Base-by-base conservation (phyloP, 2,329 filamentous ascomycete species). In the Coleophoma cylindrospora region DNA sequence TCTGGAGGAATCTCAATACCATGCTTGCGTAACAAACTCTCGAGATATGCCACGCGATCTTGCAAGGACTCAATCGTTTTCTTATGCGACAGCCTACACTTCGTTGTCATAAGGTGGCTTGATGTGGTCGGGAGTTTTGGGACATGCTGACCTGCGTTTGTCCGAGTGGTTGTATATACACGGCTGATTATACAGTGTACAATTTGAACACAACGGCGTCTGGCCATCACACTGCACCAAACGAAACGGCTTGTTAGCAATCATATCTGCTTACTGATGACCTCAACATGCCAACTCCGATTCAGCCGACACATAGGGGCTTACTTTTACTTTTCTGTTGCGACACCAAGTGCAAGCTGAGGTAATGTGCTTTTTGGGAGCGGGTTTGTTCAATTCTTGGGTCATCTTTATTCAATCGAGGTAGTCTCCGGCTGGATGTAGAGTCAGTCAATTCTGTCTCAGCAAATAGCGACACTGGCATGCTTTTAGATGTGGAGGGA, bases 301-400 rank as follows among this genome's bases (percentile, higher is more conserved):
- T 6, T 15, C 15, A 17, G 15, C 36, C 13, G 36, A 38, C 36
- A 38, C 19, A 7, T 3, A 34, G n/a, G 21, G 19, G 21, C 45
- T 47, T 37, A 40, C 45, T 17, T 47, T 47, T n/a, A 47, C 34
- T 40, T 47, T 47, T 8, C 45, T 11, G 34, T 47, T 17, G 10
- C 45, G 45, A 38, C 45, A 47, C 34, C 34, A 47, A 14, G 45
- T 47, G 27, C 45, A 47, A 8, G 45, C 45, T 10, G 45, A 22
- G 27, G 45, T 22, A 27, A 47, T 27, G 17, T 47, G 22, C 37
- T 47, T 47, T 27, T 47, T 47, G 33, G 34, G 22, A 2, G 33
- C 17, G 14, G 32, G 17, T 17, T 34, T 21, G 9, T n/a, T 36
- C 9, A 33, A 7, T 45, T 36, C 43, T 45, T 7, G 19, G 12